These are phyloP conservation scores for Suhomyces kilbournensis DNA, from an alignment of 805 yeast genomes.

Conservation along the genomic window DNA sequence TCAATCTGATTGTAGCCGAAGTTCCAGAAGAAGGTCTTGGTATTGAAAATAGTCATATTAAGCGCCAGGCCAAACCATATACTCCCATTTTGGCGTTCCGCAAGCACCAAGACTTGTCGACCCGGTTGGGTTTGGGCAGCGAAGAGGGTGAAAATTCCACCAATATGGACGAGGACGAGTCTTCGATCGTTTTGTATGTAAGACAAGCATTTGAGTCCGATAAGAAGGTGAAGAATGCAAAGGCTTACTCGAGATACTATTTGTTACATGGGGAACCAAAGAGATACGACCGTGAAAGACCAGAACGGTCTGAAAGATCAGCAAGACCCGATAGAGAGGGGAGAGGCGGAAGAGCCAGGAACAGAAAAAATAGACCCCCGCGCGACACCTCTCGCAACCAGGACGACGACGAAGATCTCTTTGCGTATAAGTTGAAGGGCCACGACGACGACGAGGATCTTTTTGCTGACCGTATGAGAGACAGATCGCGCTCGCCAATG, in stretches of 20 bases:
- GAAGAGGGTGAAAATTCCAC: constrained; percentile 10
- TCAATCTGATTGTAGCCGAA: constrained; percentile 19
- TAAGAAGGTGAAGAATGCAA: constrained; percentile 54
- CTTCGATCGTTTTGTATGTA: constrained; percentile 34
- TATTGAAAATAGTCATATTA: constrained; percentile 21
- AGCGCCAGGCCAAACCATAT: constrained; percentile 41
- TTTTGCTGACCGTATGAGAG: constrained; percentile 27
- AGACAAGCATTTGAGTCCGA: constrained; percentile 56
- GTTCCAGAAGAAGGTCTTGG: not conserved
- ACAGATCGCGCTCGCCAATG: constrained; percentile 2
- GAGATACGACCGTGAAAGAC: constrained; percentile 15
- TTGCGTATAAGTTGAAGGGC: constrained; percentile 17
- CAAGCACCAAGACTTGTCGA: constrained; percentile 27
- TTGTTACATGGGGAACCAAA: constrained; percentile 71
- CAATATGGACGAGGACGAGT: constrained; percentile 39
- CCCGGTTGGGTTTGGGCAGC: constrained; percentile 23
- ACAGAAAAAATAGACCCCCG: not conserved
- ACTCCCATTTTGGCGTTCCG: constrained; percentile 33
- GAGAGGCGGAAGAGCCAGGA: constrained; percentile 3
- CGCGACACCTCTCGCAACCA: constrained; percentile 2
- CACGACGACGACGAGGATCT: constrained; percentile 28
- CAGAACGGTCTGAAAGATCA: constrained; percentile 8
- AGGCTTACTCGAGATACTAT: constrained; percentile 60
- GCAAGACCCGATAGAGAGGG: not conserved
- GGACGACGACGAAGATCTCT: constrained; percentile 21